Percentiles rank a stretch among this genome's conserved stretches.
phyloP scores from a whole-genome alignment of 768 basidiomycete species.

The Pleurotus djamor region DNA sequence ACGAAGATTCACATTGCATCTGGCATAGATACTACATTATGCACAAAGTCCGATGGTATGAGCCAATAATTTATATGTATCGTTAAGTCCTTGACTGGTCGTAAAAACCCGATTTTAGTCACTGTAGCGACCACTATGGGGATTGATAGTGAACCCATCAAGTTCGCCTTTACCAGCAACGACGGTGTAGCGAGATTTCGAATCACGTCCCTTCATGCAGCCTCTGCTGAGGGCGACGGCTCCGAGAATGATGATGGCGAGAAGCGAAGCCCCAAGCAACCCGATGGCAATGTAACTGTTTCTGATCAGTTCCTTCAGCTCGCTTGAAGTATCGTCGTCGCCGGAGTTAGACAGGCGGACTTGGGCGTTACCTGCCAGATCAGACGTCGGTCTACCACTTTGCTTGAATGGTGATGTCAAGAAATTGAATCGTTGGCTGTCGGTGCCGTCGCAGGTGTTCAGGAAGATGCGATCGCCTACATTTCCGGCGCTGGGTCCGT shows the following conservation, averaged over 20 bases:
- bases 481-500: not conserved
- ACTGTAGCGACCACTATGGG: not conserved
- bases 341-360: not conserved
- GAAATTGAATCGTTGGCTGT: conserved; percentile 3
- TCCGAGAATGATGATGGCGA: not conserved
- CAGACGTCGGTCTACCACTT: not conserved
- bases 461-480: not conserved
- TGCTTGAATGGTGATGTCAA: not conserved
- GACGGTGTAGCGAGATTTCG: not conserved
- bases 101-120: not conserved
- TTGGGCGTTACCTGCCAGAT: not conserved
- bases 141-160: not conserved
- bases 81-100: too few relatives aligned
- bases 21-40: too few relatives aligned
- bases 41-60: too few relatives aligned
- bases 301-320: conserved; percentile 1
- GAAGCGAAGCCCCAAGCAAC: not conserved
- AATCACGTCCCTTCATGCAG: not conserved
- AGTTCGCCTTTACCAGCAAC: not conserved
- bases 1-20: too few relatives aligned
- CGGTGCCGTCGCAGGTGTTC: not conserved
- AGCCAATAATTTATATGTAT: too few relatives aligned
- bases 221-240: not conserved
- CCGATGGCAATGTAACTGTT: conserved; percentile 3
- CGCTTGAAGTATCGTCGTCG: not conserved